Evolutionary conservation across 2,329 filamentous ascomycete species (phyloP).

Genomic region (Ceratocystiopsis minuta): DNA sequence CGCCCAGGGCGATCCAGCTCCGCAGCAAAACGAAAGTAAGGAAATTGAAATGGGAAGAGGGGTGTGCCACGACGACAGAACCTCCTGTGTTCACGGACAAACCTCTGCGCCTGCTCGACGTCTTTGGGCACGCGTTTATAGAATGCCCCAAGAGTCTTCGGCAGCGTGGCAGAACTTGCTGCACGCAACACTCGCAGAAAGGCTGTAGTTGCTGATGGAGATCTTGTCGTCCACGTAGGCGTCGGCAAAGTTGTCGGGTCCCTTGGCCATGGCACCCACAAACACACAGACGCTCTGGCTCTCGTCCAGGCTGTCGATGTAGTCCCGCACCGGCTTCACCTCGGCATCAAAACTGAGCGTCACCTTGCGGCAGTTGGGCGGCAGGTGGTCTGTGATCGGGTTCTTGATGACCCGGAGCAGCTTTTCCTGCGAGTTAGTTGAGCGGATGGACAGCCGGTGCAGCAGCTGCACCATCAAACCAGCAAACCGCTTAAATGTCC

Average conservation of each 20-base stretch:
- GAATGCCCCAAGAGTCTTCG: conserved; percentile 87
- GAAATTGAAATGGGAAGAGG: conserved; percentile 4
- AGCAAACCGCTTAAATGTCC: conserved; percentile 97
- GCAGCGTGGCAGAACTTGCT: conserved; percentile 99
- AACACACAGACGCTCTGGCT: conserved; percentile 96
- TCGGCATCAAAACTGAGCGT: conserved; percentile 88
- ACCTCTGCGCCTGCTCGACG: no score
- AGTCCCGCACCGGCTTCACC: conserved; percentile 74
- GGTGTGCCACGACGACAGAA: background rate
- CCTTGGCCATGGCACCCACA: conserved; percentile 96
- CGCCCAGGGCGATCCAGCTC: conserved; percentile 15
- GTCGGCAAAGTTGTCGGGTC: conserved; percentile 87
- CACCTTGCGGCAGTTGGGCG: conserved; percentile 92
- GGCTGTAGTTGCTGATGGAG: conserved; percentile 92
- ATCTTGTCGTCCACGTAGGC: conserved; percentile 91
- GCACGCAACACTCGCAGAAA: conserved; percentile 94
- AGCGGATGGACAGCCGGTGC: conserved; percentile 87
- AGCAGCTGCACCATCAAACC: conserved; percentile 97
- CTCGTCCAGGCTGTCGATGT: conserved; percentile 58
- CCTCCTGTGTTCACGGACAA: no score
- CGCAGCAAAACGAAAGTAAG: conserved; percentile 4
- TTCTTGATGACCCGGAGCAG: conserved; percentile 95
- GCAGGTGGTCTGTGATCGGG: conserved; percentile 90
- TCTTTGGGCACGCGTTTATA: conserved; percentile 32
- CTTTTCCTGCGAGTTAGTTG: conserved; percentile 93